Conservation (phyloP, 768 basidiomycete genomes). For the Lentinula edodes region DNA sequence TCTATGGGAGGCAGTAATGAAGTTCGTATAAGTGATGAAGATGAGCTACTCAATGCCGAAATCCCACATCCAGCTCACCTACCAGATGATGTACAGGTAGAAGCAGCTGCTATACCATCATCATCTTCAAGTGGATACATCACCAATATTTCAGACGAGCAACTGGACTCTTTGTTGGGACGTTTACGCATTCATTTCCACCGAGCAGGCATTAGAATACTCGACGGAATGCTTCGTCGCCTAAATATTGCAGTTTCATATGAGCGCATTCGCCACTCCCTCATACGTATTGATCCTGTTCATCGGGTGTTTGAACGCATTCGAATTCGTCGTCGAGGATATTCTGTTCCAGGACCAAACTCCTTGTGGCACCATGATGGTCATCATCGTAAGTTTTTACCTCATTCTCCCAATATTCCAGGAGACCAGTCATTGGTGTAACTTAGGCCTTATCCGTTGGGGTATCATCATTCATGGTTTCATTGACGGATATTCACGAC, state of each 20-base stretch:
- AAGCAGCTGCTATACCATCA: no score
- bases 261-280: slow-evolving; percentile 10
- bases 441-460: slow-evolving; percentile 25
- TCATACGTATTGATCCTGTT: slow-evolving; percentile 12
- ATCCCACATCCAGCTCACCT: no score
- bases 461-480: slow-evolving; percentile 16
- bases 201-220: slow-evolving; percentile 12
- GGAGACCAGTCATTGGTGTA: not conserved
- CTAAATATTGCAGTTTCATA: slow-evolving; percentile 9
- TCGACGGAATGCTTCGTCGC: slow-evolving; percentile 15
- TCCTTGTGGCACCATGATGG: slow-evolving; percentile 32
- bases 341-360: slow-evolving; percentile 24
- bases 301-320: slow-evolving; percentile 12
- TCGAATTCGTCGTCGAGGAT: slow-evolving; percentile 15
- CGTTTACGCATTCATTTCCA: slow-evolving; percentile 10
- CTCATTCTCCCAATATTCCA: not conserved
- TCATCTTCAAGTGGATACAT: no score
- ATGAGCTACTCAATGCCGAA: no score
- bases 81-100: no score
- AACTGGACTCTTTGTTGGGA: not conserved
- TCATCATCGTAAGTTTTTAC: slow-evolving; percentile 24
- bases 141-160: no score
- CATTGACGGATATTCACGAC: slow-evolving; percentile 21
- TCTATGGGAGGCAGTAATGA: no score
- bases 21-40: no score